Conservation (phyloP, 176 grass and related monocot species). For the Secale cereale region DNA sequence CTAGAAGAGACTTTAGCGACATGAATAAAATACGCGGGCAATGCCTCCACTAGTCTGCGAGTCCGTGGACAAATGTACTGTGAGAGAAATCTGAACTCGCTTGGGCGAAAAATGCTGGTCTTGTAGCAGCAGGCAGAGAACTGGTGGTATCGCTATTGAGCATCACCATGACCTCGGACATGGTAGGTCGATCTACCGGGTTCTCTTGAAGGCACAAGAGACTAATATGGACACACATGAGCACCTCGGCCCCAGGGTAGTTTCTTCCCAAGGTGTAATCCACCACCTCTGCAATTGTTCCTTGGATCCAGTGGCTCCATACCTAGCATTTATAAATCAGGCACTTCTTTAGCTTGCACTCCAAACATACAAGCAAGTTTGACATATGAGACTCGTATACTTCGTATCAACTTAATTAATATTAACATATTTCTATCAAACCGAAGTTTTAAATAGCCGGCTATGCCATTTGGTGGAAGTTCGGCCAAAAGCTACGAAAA, state of each 20-base stretch:
- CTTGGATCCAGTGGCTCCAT: constrained; percentile 47
- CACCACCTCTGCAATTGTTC: constrained; percentile 28
- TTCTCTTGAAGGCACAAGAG: constrained; percentile 54
- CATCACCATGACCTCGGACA: constrained; percentile 44
- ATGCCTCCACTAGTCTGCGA: background rate
- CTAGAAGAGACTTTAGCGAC: too few relatives aligned
- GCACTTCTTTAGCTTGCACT: background rate
- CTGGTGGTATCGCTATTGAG: constrained; percentile 22
- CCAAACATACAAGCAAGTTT: background rate
- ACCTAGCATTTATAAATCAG: constrained; percentile 17
- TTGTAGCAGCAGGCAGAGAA: background rate
- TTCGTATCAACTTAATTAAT: too few relatives aligned
- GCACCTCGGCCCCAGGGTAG: constrained; percentile 17
- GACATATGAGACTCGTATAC: background rate
- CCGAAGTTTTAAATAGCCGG: background rate
- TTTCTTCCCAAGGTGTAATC: constrained; percentile 28
- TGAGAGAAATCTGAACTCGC: background rate
- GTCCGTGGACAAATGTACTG: background rate
- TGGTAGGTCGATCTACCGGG: constrained; percentile 35
- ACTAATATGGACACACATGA: background rate
- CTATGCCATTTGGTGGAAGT: too few relatives aligned
- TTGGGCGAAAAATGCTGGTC: constrained; percentile 11
- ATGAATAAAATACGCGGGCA: too few relatives aligned
- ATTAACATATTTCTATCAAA: too few relatives aligned
- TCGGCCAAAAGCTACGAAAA: too few relatives aligned